Evolutionary conservation across 805 yeast species (phyloP), one percentile per base, ranked within the genome.

Genomic region (Saturnispora silvae): DNA sequence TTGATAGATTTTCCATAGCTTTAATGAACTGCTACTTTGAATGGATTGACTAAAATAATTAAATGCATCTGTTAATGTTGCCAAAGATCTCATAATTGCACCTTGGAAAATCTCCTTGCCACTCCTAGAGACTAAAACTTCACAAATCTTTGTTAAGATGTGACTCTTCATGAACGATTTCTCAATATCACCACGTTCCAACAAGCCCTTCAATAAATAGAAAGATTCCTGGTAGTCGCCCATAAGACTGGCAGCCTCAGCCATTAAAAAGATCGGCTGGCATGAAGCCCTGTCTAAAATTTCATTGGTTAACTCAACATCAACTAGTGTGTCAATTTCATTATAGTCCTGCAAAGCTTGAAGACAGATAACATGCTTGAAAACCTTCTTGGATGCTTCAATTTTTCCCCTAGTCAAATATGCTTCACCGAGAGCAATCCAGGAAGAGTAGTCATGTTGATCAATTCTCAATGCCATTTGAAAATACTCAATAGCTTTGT

Each of bases 381-480:
- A 81, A 1, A 92, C 96, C 55, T 82, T 86, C 8, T 72, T 65
- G 0, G 95, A 84, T 3, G 97, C 94, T 39, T 83, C 87, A 31
- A 79, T 63, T 43, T 95, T 68, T 2, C 98, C 98, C 55, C 92
- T 75, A 19, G 76, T 72, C 38, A 70, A 64, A 55, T 92, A 92
- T 0, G 96, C 89, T 54, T 92, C 97, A n/a, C 98, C 98, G n/a
- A 92, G 63, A 1, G 96, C 96, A 20, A 81, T 65, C 96, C 97
- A 89, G 2, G 95, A 79, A 45, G 82, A 79, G 2, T 72, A 54
- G 56, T 92, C 96, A 37, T 51, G 45, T 0, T 80, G 63, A 30
- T 76, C 63, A 45, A 81, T 61, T 43, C 96, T 68, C 34, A 92
- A 63, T 1, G 96, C 86, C 20, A 77, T 71, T 57, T 92, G 98